A percentile compares a stretch with the other conserved stretches of the same genome.
phyloP scores from a whole-genome alignment of 352 stramenopile species.

The Globisporangium orthogonon region DNA sequence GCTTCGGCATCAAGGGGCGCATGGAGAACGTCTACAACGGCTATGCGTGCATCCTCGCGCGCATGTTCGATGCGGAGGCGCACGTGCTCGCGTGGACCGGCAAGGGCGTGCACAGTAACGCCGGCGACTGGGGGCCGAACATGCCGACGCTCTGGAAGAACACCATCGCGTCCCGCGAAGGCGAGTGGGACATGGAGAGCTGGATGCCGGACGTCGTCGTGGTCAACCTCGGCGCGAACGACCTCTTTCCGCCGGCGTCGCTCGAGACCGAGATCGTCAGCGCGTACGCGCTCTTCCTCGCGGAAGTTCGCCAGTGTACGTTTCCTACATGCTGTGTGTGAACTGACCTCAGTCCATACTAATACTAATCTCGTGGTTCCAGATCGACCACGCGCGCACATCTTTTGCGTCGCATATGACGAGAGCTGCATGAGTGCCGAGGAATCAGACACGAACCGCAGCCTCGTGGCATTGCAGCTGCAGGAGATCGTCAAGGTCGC shows the following conservation, averaged over 20 bases:
- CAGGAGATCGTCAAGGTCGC: constrained; percentile 85
- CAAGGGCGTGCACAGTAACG: constrained; percentile 84
- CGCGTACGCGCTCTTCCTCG: constrained; percentile 60
- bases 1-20: constrained; percentile 79
- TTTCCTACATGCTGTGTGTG: constrained; percentile 1
- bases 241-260: constrained; percentile 77
- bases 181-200: constrained; percentile 63
- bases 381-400: constrained; percentile 78
- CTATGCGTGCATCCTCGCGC: constrained; percentile 75
- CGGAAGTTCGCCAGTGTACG: constrained; percentile 77
- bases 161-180: constrained; percentile 67
- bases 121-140: constrained; percentile 75
- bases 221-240: constrained; percentile 77
- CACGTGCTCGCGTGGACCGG: constrained; percentile 83
- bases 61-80: constrained; percentile 83
- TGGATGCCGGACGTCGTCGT: constrained; percentile 82
- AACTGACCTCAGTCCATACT: not conserved
- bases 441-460: constrained; percentile 66
- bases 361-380: not conserved
- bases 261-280: constrained; percentile 80
- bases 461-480: constrained; percentile 70
- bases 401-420: constrained; percentile 85
- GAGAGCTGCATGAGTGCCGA: constrained; percentile 78
- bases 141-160: constrained; percentile 82
- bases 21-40: constrained; percentile 88